Evolutionary conservation across 257 asterid genomes (phyloP).

Genomic region (Gentiana straminea): DNA sequence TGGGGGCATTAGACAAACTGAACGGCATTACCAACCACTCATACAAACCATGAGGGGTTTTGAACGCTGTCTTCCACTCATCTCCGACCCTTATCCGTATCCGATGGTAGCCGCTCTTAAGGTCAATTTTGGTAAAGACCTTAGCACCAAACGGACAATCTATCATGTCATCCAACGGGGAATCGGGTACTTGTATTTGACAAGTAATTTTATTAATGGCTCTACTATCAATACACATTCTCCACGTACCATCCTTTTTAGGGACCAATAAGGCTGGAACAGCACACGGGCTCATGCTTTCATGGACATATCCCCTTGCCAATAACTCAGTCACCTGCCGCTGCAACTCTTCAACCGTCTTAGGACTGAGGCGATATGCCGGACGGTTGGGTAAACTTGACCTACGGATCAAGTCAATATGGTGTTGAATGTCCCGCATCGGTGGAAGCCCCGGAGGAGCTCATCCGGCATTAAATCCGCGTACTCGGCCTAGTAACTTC

Average conservation of each 20-base stretch:
- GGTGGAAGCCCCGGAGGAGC: neutral
- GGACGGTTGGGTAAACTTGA: neutral
- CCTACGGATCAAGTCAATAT: neutral
- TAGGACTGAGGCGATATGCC: neutral
- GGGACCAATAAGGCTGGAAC: neutral
- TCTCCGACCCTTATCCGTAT: neutral
- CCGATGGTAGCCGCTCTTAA: neutral
- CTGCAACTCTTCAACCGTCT: neutral
- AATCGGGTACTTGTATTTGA: neutral
- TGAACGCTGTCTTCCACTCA: slow-evolving; percentile 4
- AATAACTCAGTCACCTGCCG: neutral
- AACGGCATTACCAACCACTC: neutral
- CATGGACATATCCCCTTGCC: neutral
- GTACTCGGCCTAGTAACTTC: neutral
- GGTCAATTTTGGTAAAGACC: neutral
- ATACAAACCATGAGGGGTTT: neutral
- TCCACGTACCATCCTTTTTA: neutral
- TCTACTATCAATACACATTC: neutral
- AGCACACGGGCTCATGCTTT: neutral
- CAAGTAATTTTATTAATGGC: neutral
- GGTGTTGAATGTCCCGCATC: neutral
- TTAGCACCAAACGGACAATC: neutral
- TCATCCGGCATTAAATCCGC: neutral
- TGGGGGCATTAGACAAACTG: neutral
- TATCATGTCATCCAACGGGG: neutral